Base-by-base conservation (phyloP, 2,329 filamentous ascomycete species). In the Aschersonia sp. region DNA sequence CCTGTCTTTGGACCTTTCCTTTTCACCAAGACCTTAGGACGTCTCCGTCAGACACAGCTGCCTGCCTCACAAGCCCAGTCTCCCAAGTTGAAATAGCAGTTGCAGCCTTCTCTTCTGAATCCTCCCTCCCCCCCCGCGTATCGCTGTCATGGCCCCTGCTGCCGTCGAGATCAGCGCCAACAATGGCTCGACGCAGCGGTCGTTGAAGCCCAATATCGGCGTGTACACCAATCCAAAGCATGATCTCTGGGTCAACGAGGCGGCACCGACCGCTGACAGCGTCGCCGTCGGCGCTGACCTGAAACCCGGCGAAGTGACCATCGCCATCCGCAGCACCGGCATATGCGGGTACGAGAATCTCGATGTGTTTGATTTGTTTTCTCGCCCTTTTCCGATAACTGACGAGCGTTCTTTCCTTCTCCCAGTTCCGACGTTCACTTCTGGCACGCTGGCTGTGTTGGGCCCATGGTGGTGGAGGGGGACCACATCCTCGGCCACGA, bases 401-500 rank as follows among this genome's bases (percentile, higher is more conserved):
- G 4, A n/a, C 12, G 22, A 10, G 4, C 11, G 12, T 10, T 43
- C 46, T 48, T 39, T 43, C 33, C 14, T 31, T 11, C n/a, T 12
- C 12, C 46, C 57, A 90, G 86, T 49, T 94, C 87, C 51, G 89
- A 96, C 66, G 83, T 97, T 49, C 90, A 97, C 69, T 97, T 97
- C 72, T 97, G 90, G 90, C 87, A 94, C 63, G 84, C 85, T 45
- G 90, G 90, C 55, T 86, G 85, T 70, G 97, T 97, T 62, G 90
- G 90, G 31, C 89, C 89, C 56, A 96, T 96, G 89, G 83, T 96
- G 53, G 90, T 97, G 44, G 76, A 77, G 55, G 85, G 77, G 59
- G 83, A 89, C 60, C 90, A 96, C 66, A 88, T 96, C 60, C 81
- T 97, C 22, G 90, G 90, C 55, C 90, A 97, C 72, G 90, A 97